These are phyloP conservation scores for Pinus albicaulis DNA, from an alignment of 75 land plant species.

Conservation along the genomic window DNA sequence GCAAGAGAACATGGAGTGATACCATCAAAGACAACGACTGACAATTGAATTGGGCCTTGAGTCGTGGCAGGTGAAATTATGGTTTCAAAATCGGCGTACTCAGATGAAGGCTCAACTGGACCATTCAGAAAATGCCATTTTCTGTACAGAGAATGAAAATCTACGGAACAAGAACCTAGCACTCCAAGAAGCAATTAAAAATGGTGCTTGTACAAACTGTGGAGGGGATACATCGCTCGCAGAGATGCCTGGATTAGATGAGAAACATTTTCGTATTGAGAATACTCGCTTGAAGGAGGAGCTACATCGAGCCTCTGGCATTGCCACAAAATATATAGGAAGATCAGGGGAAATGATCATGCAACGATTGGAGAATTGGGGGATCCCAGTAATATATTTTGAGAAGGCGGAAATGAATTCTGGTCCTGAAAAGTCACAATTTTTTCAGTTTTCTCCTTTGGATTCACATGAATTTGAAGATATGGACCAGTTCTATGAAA, in stretches of 20 bases:
- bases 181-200: conserved; percentile 46
- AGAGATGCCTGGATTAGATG: conserved; percentile 60
- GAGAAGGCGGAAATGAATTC: no score
- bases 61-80: conserved; percentile 56
- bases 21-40: conserved; percentile 51
- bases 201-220: conserved; percentile 59
- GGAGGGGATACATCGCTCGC: conserved; percentile 65
- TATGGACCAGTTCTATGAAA: not conserved
- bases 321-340: conserved; percentile 40
- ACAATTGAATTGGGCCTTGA: conserved; percentile 38
- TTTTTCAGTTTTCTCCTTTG: not conserved
- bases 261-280: conserved; percentile 76
- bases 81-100: conserved; percentile 60
- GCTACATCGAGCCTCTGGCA: conserved; percentile 51
- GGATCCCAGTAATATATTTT: no score
- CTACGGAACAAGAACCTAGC: conserved; percentile 61
- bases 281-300: conserved; percentile 82
- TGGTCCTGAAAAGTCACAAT: not conserved
- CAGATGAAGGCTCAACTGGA: conserved; percentile 84
- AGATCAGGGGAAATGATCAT: no score
- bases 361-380: no score
- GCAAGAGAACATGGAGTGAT: no score
- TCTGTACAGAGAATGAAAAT: conserved; percentile 67
- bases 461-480: not conserved
- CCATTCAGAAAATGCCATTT: conserved; percentile 53